Base-by-base conservation (phyloP, 495 filamentous ascomycete genomes). In the Trichodelitschia bisporula region DNA sequence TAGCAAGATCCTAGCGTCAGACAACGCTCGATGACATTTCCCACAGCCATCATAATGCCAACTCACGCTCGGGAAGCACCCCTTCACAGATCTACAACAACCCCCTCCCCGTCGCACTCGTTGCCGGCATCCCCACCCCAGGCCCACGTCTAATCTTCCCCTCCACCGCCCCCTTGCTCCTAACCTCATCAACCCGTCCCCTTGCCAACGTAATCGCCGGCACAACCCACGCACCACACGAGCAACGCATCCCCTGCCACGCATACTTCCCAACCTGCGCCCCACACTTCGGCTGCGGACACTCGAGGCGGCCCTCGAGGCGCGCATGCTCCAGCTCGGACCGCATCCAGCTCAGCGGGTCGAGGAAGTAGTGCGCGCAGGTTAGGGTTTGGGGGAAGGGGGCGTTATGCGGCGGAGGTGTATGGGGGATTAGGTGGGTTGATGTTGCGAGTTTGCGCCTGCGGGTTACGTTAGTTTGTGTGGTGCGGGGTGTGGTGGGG, bases 241-340 rank as follows among this genome's bases (percentile, higher is more conserved):
- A 90, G 54, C 86, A 97, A 49, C 66, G 71, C 56, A 93, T 67
- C 32, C 89, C 86, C 44, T 89, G 76, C 84, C 89, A 97, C 18
- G 82, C 75, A 42, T 92, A 93, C 37, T 83, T 72, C 25, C 89
- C 86, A 15, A 95, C 66, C 28, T 80, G 77, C 13, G 71, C 65
- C 26, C 55, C 52, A 44, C 86, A 93, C 39, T 72, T 75, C 0
- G 84, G 78, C 39, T 72, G 74, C 0, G 84, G 79, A 45, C 84
- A 93, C 24, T 70, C 70, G 24, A 97, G 49, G 17, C 80, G 69
- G 5, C 83, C 83, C 8, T 78, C 72, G 12, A 93, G 54, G 24
- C 69, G 66, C 16, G 76, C 76, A 32, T 69, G 63, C 28, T 75
- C 72, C 10, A 95, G 63, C 38, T 67, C 70, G 0, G 70, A 58